Evolutionary conservation across 179 eudicot species (phyloP).

Genomic region (Silene coronaria): DNA sequence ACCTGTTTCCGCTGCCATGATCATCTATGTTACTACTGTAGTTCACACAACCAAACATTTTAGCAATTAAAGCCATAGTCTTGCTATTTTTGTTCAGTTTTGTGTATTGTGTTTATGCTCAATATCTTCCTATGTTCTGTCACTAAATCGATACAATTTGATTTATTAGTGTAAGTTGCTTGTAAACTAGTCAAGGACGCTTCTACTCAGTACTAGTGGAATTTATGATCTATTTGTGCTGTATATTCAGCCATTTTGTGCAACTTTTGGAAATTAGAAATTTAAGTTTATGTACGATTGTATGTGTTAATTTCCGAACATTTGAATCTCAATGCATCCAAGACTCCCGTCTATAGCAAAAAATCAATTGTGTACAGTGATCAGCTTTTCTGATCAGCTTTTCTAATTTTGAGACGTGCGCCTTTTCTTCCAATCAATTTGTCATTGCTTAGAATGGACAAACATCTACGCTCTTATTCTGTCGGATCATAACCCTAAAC

Average conservation of each 20-base stretch:
- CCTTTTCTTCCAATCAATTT: too few species aligned
- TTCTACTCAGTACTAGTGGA: background rate
- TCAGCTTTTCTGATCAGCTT: too few species aligned
- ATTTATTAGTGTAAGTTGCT: background rate
- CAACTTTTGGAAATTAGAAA: too few species aligned
- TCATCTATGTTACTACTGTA: background rate
- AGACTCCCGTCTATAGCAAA: too few species aligned
- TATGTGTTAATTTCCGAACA: too few species aligned
- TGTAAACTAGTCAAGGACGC: background rate
- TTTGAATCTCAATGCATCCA: too few species aligned
- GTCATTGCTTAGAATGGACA: too few species aligned
- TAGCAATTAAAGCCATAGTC: background rate
- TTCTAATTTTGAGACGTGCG: too few species aligned
- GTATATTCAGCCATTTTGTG: background rate
- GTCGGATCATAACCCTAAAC: too few species aligned
- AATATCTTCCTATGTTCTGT: conserved; percentile 23
- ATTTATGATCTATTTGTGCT: background rate
- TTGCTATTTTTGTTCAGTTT: background rate
- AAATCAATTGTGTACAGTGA: too few species aligned
- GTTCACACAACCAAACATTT: background rate
- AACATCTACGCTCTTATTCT: too few species aligned
- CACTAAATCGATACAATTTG: background rate
- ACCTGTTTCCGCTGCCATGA: background rate
- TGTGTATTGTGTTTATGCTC: conserved; percentile 13
- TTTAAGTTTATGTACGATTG: too few species aligned